These are phyloP conservation scores for Trichophyton mentagrophytes DNA, from an alignment of 2,329 filamentous ascomycete species.

Conservation along the genomic window DNA sequence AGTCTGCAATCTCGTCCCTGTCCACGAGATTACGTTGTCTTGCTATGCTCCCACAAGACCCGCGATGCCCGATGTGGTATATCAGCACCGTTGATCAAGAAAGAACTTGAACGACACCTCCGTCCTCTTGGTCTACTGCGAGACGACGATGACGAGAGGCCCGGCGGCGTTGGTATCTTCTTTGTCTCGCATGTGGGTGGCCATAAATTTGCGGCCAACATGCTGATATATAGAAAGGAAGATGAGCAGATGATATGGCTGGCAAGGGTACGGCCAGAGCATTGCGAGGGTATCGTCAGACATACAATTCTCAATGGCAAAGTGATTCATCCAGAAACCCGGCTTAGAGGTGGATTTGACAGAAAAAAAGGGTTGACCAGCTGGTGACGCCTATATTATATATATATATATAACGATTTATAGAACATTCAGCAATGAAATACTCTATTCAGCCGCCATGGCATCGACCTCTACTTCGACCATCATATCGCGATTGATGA, in stretches of 20 bases:
- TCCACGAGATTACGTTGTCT: constrained; percentile 72
- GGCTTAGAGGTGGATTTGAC: constrained; percentile 85
- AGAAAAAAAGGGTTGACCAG: constrained; percentile 64
- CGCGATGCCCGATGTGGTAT: constrained; percentile 90
- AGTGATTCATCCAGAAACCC: constrained; percentile 73
- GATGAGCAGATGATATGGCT: constrained; percentile 89
- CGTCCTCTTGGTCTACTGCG: constrained; percentile 72
- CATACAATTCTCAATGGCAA: constrained; percentile 89
- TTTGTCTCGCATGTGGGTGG: constrained; percentile 94
- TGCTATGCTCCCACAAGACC: constrained; percentile 85
- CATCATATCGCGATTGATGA: constrained; percentile 26
- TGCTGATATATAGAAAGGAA: constrained; percentile 62
- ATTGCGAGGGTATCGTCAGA: constrained; percentile 81
- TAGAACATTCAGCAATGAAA: neutral
- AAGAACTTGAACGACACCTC: constrained; percentile 80
- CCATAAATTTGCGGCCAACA: constrained; percentile 91
- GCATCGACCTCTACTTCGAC: constrained; percentile 32
- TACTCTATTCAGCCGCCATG: constrained; percentile 11
- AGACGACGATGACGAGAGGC: constrained; percentile 67
- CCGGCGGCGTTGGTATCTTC: constrained; percentile 85
- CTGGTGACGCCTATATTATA: constrained; percentile 46
- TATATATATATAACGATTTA: neutral
- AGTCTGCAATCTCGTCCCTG: constrained; percentile 49
- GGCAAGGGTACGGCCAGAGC: constrained; percentile 68
- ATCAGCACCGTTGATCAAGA: constrained; percentile 75